Evolutionary conservation across 106 monocot species (phyloP).

Genomic region (Dendrobium huoshanense): DNA sequence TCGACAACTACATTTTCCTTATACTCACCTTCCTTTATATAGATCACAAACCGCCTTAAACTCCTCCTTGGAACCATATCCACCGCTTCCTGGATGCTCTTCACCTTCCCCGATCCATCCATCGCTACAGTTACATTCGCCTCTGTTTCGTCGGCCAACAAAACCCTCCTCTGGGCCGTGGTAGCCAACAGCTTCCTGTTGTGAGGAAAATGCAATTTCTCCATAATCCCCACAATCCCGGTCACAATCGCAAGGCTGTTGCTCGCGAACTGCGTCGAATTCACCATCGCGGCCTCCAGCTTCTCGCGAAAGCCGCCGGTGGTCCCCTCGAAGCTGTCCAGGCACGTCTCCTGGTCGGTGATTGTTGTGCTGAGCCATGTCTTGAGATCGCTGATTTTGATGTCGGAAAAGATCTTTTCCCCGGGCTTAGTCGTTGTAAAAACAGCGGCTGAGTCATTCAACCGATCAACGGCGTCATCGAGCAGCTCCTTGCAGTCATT

Average conservation of each 20-base stretch:
- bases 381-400: conserved; percentile 24
- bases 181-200: conserved; percentile 21
- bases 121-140: conserved; percentile 15
- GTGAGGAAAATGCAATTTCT: conserved; percentile 14
- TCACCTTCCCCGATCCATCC: conserved; percentile 13
- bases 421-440: conserved; percentile 4
- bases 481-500: conserved; percentile 41
- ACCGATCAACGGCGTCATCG: conserved; percentile 26
- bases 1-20: conserved; percentile 12
- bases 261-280: conserved; percentile 33
- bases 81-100: conserved; percentile 10
- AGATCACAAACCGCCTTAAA: conserved; percentile 8
- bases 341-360: conserved; percentile 35
- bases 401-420: conserved; percentile 14
- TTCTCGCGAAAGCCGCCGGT: conserved; percentile 16
- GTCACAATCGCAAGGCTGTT: conserved; percentile 38
- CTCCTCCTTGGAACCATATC: conserved; percentile 4
- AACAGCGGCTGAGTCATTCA: conserved; percentile 31
- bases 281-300: conserved; percentile 34
- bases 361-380: conserved; percentile 44
- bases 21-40: conserved; percentile 15
- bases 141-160: neutral
- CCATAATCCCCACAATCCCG: conserved; percentile 20
- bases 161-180: neutral
- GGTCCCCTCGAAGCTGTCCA: conserved; percentile 47